Evolutionary conservation across 2,329 filamentous ascomycete genomes (phyloP).

Genomic region (Apiospora rasikravindrae): DNA sequence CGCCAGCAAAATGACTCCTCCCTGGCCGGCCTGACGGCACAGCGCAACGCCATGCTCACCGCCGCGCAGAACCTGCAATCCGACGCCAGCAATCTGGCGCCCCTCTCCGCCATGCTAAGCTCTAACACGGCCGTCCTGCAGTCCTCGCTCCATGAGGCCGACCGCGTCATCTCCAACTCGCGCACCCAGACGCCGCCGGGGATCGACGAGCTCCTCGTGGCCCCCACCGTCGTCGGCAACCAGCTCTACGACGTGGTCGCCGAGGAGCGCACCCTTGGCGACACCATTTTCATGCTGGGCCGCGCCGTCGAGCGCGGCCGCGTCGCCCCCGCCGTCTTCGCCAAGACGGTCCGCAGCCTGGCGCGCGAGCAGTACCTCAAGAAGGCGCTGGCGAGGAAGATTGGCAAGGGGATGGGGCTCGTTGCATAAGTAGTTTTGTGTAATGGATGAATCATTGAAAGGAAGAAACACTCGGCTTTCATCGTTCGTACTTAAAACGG

Average conservation of each 20-base stretch:
- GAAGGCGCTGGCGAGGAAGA: constrained; percentile 80
- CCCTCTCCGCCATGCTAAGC: constrained; percentile 72
- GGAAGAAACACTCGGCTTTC: not conserved
- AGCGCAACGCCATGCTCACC: constrained; percentile 75
- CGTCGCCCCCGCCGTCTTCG: constrained; percentile 74
- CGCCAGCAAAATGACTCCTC: constrained; percentile 75
- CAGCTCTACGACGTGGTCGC: constrained; percentile 90
- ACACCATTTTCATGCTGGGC: constrained; percentile 84
- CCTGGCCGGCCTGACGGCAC: constrained; percentile 76
- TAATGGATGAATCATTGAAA: not conserved
- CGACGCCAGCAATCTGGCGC: constrained; percentile 74
- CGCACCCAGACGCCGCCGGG: constrained; percentile 71
- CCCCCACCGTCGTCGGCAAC: constrained; percentile 88
- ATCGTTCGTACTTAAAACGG: not conserved
- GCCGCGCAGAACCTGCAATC: constrained; percentile 73
- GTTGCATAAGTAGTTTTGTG: constrained; percentile 33
- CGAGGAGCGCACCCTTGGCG: constrained; percentile 85
- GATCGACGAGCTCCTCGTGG: constrained; percentile 91
- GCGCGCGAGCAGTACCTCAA: constrained; percentile 84
- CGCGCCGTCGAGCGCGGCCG: constrained; percentile 75
- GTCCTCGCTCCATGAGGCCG: constrained; percentile 78
- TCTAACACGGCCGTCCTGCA: constrained; percentile 82
- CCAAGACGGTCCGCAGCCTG: constrained; percentile 75
- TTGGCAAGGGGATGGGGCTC: constrained; percentile 77
- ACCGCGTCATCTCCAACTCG: constrained; percentile 77